Base-by-base conservation (phyloP, 2,329 filamentous ascomycete genomes). In the Zymoseptoria tritici region DNA sequence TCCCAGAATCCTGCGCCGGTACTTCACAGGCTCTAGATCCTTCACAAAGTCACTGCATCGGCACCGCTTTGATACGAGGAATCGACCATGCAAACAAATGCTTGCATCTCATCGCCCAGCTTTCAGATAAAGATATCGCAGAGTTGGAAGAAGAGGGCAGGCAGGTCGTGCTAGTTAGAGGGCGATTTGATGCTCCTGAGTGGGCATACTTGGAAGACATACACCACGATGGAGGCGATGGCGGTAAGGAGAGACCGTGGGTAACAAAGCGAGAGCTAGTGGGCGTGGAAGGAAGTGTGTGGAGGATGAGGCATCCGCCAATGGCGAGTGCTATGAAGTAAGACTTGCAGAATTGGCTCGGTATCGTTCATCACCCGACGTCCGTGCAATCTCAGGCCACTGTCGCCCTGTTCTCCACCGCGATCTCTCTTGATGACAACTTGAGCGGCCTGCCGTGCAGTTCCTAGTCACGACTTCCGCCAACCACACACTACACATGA, bases 151-250 rank as follows among this genome's bases (percentile, higher is more conserved):
- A 63, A 9, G 57, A 59, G 46, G 36, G 36, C 36, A 56, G 50
- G 29, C 75, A 79, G 16, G 75, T 89, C 16, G 81, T 89, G 2
- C 77, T 91, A 3, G 80, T 90, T 0, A 81, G 85, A 57, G 88
- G 88, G 2, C 86, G 83, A 64, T 83, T 89, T 58, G 88, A 90
- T 67, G 75, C 82, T 1, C 86, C 87, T 0, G 84, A 79, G 2
- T 90, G 87, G 86, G 85, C 85, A 1, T 89, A 88, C 62, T 83
- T 83, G 0, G 87, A 90, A 68, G 83, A 86, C 42, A 65, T 85
- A 16, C 80, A 84, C 22, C 22, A 24, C 26, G 52, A 53, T 53
- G 22, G 22, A 19, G 22, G 29, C 13, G 52, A 24, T 29, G 29
- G 16, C 13, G 9, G 22, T 4, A 46, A 46, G 5, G 52, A 53